Evolutionary conservation across 495 filamentous ascomycete species (phyloP).

Genomic region (Hypomontagnella monticulosa): DNA sequence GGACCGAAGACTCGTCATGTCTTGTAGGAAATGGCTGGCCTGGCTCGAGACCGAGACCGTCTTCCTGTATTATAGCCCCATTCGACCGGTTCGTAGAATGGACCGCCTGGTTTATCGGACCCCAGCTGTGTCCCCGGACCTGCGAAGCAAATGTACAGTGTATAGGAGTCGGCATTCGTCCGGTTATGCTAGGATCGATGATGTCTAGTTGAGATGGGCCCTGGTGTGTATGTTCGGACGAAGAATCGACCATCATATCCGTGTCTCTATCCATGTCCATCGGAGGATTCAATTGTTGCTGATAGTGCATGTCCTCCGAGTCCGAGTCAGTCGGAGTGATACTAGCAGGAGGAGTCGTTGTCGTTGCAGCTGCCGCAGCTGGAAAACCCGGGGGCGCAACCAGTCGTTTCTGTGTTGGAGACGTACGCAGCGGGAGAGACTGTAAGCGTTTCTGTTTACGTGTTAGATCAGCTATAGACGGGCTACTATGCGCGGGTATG

Average conservation of each 20-base stretch:
- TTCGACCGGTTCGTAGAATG: conserved; percentile 36
- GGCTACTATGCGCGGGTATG: neutral
- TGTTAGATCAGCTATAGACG: conserved; percentile 9
- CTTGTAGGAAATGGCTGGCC: conserved; percentile 24
- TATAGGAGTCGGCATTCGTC: conserved; percentile 65
- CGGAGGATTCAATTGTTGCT: conserved; percentile 29
- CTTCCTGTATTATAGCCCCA: conserved; percentile 45
- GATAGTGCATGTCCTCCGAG: conserved; percentile 46
- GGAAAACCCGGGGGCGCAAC: conserved; percentile 47
- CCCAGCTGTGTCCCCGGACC: conserved; percentile 56
- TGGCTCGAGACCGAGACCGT: conserved; percentile 48
- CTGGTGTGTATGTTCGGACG: conserved; percentile 47
- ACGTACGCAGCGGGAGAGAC: conserved; percentile 54
- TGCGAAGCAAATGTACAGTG: conserved; percentile 59
- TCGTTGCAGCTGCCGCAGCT: conserved; percentile 19
- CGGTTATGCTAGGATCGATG: conserved; percentile 43
- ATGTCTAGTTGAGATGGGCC: conserved; percentile 41
- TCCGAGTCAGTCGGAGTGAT: conserved; percentile 51
- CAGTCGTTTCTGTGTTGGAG: conserved; percentile 54
- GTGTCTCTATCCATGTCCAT: conserved; percentile 61
- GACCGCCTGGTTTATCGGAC: conserved; percentile 34
- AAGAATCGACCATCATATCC: conserved; percentile 58
- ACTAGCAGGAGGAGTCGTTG: conserved; percentile 37
- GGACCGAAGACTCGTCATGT: conserved; percentile 46
- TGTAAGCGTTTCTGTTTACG: conserved; percentile 58